phyloP scores from a whole-genome alignment of 2,329 filamentous ascomycete species.

The Aureobasidium sp. region DNA sequence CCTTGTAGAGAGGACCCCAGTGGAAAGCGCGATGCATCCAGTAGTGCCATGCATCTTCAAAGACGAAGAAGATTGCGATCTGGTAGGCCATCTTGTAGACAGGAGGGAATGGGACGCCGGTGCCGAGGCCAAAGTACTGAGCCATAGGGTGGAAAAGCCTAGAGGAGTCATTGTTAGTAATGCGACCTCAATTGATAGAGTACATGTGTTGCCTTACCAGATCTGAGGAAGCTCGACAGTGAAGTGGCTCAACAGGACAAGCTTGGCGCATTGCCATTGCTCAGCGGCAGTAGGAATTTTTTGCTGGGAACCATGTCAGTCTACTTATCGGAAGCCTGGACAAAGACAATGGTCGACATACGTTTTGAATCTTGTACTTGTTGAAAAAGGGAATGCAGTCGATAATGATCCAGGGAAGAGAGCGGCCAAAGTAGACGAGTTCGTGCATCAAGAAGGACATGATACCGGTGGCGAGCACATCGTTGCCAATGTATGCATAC shows the following conservation, averaged over 20 bases:
- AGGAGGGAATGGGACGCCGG: slow-evolving; percentile 81
- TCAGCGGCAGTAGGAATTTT: slow-evolving; percentile 91
- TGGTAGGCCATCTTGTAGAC: slow-evolving; percentile 82
- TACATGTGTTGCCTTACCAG: slow-evolving; percentile 51
- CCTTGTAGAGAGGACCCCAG: slow-evolving; percentile 91
- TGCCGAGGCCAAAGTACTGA: slow-evolving; percentile 82
- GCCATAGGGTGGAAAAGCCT: slow-evolving; percentile 93
- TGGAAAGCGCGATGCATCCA: slow-evolving; percentile 90
- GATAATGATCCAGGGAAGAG: slow-evolving; percentile 85
- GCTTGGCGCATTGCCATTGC: slow-evolving; percentile 87
- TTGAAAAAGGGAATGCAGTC: slow-evolving; percentile 81
- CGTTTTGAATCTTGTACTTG: slow-evolving; percentile 89
- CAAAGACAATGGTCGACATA: slow-evolving; percentile 36
- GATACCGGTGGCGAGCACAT: slow-evolving; percentile 91
- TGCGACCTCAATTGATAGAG: background rate
- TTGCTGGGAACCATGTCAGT: slow-evolving; percentile 37
- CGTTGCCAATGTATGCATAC: slow-evolving; percentile 98
- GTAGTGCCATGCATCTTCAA: slow-evolving; percentile 98
- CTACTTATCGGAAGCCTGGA: background rate
- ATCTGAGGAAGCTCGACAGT: slow-evolving; percentile 98
- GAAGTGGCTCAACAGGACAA: slow-evolving; percentile 92
- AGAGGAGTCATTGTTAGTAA: slow-evolving; percentile 12
- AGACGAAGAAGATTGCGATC: slow-evolving; percentile 86
- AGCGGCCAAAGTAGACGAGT: slow-evolving; percentile 86
- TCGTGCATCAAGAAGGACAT: slow-evolving; percentile 98